Percentiles rank a stretch among this genome's conserved stretches.
Evolutionary conservation across 2,329 filamentous ascomycete genomes (phyloP).

Genomic region (Hymenoscyphus linearis): DNA sequence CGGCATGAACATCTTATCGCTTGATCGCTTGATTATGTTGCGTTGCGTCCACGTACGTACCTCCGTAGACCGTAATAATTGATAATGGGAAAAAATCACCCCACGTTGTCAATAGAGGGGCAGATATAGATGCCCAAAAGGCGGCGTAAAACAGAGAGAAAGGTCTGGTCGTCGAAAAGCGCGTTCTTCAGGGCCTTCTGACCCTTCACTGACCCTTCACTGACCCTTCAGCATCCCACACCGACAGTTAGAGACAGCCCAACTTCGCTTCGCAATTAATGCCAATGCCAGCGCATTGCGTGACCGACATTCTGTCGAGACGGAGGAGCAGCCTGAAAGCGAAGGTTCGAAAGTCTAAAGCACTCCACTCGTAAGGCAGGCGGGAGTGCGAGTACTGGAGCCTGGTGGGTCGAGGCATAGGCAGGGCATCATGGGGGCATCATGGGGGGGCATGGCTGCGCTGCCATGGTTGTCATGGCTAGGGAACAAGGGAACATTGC

Average conservation of each 20-base stretch:
- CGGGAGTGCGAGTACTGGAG: neutral
- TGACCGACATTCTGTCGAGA: conserved; percentile 1
- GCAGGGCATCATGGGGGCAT: too few relatives aligned
- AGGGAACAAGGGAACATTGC: too few relatives aligned
- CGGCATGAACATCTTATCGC: neutral
- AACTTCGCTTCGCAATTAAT: too few relatives aligned
- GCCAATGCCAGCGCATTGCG: neutral
- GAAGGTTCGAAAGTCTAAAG: neutral
- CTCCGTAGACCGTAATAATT: too few relatives aligned
- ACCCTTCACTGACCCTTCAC: too few relatives aligned
- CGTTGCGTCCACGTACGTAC: too few relatives aligned
- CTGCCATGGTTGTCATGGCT: too few relatives aligned
- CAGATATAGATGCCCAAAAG: neutral
- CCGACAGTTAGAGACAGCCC: neutral
- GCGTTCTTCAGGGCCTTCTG: too few relatives aligned
- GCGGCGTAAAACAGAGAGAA: neutral
- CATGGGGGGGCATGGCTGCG: too few relatives aligned
- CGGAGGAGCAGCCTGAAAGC: neutral
- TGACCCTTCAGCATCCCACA: neutral
- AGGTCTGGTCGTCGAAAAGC: neutral
- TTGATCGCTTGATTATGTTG: neutral
- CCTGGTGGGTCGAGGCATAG: neutral
- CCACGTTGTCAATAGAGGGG: neutral
- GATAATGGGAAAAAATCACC: neutral
- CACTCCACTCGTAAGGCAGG: neutral